Conservation (phyloP, 1,139 yeast genomes). For the Lodderomyces pseudojiufengensis region DNA sequence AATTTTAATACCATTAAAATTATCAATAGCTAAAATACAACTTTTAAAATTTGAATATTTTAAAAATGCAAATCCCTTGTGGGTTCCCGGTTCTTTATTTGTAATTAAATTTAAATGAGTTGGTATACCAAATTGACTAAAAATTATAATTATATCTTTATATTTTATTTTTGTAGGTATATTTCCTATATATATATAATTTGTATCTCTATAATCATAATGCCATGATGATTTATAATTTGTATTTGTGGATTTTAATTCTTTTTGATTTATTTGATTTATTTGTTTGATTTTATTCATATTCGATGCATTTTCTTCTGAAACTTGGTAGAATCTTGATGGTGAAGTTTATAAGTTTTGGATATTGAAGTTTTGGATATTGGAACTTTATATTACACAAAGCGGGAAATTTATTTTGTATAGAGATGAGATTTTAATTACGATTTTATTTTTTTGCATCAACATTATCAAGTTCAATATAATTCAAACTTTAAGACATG, state of each 20-base stretch:
- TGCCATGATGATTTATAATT: slow-evolving; percentile 81
- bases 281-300: slow-evolving; percentile 51
- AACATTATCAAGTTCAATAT: slow-evolving; percentile 3
- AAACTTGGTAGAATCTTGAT: too few relatives aligned
- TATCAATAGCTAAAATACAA: slow-evolving; percentile 83
- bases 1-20: slow-evolving; percentile 63
- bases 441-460: slow-evolving; percentile 6
- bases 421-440: neutral
- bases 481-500: slow-evolving; percentile 11
- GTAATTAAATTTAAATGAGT: slow-evolving; percentile 71
- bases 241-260: slow-evolving; percentile 57
- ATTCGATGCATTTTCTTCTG: too few relatives aligned
- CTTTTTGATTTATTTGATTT: slow-evolving; percentile 62
- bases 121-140: slow-evolving; percentile 89
- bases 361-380: too few relatives aligned
- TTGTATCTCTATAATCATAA: slow-evolving; percentile 69
- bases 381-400: neutral
- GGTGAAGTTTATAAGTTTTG: too few relatives aligned
- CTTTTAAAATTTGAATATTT: slow-evolving; percentile 82
- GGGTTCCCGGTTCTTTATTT: slow-evolving; percentile 54
- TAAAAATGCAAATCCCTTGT: slow-evolving; percentile 76
- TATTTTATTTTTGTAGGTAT: slow-evolving; percentile 63
- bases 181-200: slow-evolving; percentile 63
- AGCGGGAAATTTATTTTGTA: neutral
- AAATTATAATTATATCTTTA: slow-evolving; percentile 70